Evolutionary conservation across 805 yeast genomes (phyloP).

Genomic region (Candida tibetensis): DNA sequence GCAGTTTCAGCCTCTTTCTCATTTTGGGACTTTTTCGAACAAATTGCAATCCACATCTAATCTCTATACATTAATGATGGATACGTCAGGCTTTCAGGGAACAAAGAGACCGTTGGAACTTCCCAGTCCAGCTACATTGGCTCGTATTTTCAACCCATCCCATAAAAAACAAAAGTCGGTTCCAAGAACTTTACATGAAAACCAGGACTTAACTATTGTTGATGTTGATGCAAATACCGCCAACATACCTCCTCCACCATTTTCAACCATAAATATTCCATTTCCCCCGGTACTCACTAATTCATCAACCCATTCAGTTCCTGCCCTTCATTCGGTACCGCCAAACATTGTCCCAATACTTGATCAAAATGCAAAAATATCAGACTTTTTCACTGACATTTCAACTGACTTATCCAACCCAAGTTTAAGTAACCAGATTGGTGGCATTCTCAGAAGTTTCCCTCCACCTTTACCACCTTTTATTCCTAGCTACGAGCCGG

Average conservation of each 20-base stretch:
- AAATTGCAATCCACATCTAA: background rate
- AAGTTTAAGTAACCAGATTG: slow-evolving; percentile 18
- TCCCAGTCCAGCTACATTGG: slow-evolving; percentile 14
- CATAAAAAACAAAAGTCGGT: slow-evolving; percentile 3
- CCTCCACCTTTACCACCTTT: slow-evolving; percentile 44
- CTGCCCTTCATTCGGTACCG: slow-evolving; percentile 34
- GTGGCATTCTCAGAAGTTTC: slow-evolving; percentile 22
- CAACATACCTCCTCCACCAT: background rate
- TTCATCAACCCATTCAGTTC: background rate
- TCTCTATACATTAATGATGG: slow-evolving; percentile 3
- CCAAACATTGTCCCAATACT: slow-evolving; percentile 34
- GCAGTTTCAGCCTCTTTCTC: background rate
- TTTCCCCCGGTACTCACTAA: background rate
- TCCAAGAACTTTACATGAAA: slow-evolving; percentile 1
- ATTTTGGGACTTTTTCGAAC: background rate
- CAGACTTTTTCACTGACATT: slow-evolving; percentile 38
- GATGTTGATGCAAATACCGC: slow-evolving; percentile 4
- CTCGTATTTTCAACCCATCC: slow-evolving; percentile 11
- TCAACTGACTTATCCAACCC: slow-evolving; percentile 12
- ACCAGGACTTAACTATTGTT: background rate
- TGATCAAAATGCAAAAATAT: slow-evolving; percentile 25
- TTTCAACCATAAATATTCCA: background rate
- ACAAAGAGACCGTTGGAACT: slow-evolving; percentile 13
- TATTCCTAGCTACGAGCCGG: slow-evolving; percentile 2
- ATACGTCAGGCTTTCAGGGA: slow-evolving; percentile 1